Evolutionary conservation across 768 basidiomycete genomes (phyloP).

Genomic region (Pseudohyphozyma bogoriensis): DNA sequence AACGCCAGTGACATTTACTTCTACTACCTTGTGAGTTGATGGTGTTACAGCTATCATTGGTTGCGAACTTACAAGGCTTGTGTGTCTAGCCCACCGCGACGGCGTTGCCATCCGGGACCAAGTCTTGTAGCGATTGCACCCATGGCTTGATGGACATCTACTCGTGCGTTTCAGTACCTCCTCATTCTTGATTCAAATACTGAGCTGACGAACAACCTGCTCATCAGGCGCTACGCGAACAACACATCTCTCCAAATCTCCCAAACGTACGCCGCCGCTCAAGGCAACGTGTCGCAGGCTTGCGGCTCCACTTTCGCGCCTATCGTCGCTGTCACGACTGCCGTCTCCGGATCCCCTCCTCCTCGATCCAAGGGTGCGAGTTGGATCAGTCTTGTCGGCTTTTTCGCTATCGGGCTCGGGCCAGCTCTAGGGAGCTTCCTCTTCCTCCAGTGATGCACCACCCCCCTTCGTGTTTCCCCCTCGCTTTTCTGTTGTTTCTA

Average conservation of each 20-base stretch:
- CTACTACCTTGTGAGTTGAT: constrained; percentile 16
- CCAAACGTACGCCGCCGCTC: constrained; percentile 23
- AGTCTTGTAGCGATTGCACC: constrained; percentile 23
- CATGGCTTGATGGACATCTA: constrained; percentile 15
- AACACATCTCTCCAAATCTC: constrained; percentile 27
- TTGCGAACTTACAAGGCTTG: too few relatives aligned
- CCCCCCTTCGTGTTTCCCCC: too few relatives aligned
- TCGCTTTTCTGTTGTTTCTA: too few relatives aligned
- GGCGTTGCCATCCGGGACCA: constrained; percentile 23
- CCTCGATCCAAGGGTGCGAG: too few relatives aligned
- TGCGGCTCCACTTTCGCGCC: constrained; percentile 31
- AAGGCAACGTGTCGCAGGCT: constrained; percentile 4
- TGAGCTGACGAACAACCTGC: background rate
- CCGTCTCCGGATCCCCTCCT: background rate
- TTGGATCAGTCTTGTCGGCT: too few relatives aligned
- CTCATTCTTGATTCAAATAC: accelerated
- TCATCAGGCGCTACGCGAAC: constrained; percentile 18
- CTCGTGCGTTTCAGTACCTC: constrained; percentile 7
- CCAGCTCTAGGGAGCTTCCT: too few relatives aligned
- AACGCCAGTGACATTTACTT: constrained; percentile 23
- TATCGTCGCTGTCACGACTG: constrained; percentile 6
- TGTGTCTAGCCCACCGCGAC: constrained; percentile 17
- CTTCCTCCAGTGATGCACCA: too few relatives aligned
- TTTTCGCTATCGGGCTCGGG: too few relatives aligned
- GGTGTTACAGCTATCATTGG: too few relatives aligned